A percentile compares a stretch with the other conserved stretches of the same genome.
Conservation (phyloP, 2,329 filamentous ascomycete genomes). For the Bipolaris cookei region DNA sequence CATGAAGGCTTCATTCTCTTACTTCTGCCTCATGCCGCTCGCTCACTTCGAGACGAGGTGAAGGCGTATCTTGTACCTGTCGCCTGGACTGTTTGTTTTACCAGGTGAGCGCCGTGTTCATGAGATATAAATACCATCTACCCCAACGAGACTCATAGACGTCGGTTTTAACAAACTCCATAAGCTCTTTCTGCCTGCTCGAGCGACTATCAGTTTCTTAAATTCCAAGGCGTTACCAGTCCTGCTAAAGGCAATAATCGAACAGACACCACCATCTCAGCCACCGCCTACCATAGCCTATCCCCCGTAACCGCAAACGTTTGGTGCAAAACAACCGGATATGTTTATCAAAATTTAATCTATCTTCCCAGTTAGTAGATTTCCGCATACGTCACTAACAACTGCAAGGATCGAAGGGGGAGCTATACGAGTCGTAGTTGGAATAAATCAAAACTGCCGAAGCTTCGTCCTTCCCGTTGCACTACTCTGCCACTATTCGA, state of each 20-base stretch:
- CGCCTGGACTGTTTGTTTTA: background rate
- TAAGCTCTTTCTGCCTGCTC: background rate
- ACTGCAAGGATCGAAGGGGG: conserved; percentile 18
- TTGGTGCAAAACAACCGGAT: background rate
- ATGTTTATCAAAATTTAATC: conserved; percentile 15
- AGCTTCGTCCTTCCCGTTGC: conserved; percentile 16
- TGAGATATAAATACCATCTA: background rate
- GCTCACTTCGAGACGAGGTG: background rate
- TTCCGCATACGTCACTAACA: background rate
- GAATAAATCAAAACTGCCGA: background rate
- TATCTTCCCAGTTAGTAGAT: accelerated
- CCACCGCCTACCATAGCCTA: background rate
- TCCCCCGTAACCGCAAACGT: background rate
- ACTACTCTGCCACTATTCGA: conserved; percentile 18
- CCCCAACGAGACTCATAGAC: background rate
- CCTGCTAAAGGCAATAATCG: background rate
- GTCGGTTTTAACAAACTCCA: background rate
- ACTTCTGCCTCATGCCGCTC: background rate
- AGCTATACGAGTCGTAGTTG: conserved; percentile 12
- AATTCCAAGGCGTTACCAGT: background rate
- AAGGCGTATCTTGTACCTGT: background rate
- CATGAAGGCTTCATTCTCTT: too few species aligned
- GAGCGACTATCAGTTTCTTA: background rate
- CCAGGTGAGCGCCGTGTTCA: background rate
- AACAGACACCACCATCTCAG: background rate